These are phyloP conservation scores for Triticum aestivum DNA, from an alignment of 176 grass and related monocot species.

Conservation along the genomic window DNA sequence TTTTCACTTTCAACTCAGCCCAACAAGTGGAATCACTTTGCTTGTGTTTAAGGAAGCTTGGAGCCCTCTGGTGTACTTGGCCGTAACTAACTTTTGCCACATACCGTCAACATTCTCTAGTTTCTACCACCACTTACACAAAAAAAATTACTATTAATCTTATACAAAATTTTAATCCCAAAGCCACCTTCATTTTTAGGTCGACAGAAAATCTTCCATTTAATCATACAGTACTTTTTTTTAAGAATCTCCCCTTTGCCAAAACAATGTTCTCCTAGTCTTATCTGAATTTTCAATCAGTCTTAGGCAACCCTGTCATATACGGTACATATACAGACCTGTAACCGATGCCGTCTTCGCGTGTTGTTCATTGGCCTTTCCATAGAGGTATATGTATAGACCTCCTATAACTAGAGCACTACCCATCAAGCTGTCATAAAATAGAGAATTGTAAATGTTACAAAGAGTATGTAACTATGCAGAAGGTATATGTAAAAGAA, in stretches of 20 bases:
- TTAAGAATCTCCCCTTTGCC: neutral
- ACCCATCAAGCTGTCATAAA: neutral
- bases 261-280: neutral
- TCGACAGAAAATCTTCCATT: neutral
- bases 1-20: too few species aligned
- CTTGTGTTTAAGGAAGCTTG: too few species aligned
- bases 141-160: neutral
- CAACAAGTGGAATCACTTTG: too few species aligned
- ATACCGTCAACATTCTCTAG: neutral
- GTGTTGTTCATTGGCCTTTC: slow-evolving; percentile 14
- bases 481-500: neutral
- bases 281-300: neutral
- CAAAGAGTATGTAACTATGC: neutral
- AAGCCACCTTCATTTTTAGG: neutral
- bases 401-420: neutral
- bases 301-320: neutral
- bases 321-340: neutral
- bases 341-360: neutral
- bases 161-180: neutral
- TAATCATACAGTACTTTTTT: neutral
- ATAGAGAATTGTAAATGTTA: neutral
- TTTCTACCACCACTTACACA: neutral
- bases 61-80: too few species aligned
- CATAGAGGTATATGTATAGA: slow-evolving; percentile 16
- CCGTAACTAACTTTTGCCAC: neutral